Evolutionary conservation across 371 early-diverging fungal species (phyloP), one percentile per base, ranked within the genome.

Genomic region (Mortierella sp.): DNA sequence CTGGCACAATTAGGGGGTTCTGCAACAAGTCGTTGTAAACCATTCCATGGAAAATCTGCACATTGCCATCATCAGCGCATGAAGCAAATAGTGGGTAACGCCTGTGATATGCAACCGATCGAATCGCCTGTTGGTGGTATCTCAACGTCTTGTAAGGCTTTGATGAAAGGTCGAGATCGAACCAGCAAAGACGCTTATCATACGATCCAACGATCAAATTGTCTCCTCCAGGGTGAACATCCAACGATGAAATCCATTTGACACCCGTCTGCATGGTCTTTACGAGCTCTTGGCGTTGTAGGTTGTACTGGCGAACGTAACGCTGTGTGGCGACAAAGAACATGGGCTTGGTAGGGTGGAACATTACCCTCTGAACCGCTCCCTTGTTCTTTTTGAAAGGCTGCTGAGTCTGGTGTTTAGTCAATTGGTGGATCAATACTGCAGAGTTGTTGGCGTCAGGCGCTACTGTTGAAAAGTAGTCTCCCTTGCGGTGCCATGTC

Each of bases 1-100:
- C 93, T n/a, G 99, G 99, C 32, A 98, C 98, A 84, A 99, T 96
- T 76, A 97, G 86, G 58, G 99, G 99, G 86, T 98, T 97, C 84
- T 94, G 93, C 77, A 97, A 85, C 73, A 98, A 85, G 83, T 97
- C 98, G 60, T 91, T 90, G 86, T 96, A 98, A 40, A 98, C 98
- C 95, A 94, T 97, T 62, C 97, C 97, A 86, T 99, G 96, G 92
- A 97, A 98, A 33, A 99, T 88, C 78, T 97, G 96, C 19, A 97
- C 91, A 36, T 92, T 88, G 36, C 98, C 97, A 74, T 99, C 99
- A 83, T 99, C 98, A 13, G 95, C 92, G 50, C 95, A 91, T 0
- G 96, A 94, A 21, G 97, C 97, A 88, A 98, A 97, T 52, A 99
- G 87, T 41, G 99, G 99, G 85, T 95, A 96, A 61, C 92, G 89